Evolutionary conservation across 2,329 filamentous ascomycete species (phyloP), one percentile per base, ranked within the genome.

Genomic region (Epichloe coenophiala): DNA sequence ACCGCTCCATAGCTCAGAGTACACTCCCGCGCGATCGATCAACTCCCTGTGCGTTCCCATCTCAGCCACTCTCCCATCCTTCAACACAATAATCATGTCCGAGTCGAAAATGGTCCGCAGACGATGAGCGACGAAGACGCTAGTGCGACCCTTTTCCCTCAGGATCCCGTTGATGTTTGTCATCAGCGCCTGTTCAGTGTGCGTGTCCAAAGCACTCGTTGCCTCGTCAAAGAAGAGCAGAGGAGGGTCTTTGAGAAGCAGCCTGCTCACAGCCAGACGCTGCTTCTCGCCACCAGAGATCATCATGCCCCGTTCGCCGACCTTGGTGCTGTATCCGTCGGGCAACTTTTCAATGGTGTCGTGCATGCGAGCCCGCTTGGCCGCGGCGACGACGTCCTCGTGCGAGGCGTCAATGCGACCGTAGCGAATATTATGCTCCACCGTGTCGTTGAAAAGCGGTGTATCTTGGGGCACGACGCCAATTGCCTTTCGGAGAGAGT

Each of bases 401-500:
- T 77, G 72, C 0, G 82, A 76, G 0, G 91, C 90, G 45, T 81
- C 79, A 55, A 97, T 78, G 57, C 86, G 80, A 47, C 93, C 93
- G 65, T 98, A 98, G 55, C 82, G 84, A 60, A 98, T 95, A 64
- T 98, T 98, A 66, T 96, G 88, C 63, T 86, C 85, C 52, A 98
- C 91, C 0, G 89, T 93, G 62, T 95, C 89, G 65, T 98, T 98
- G 74, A 98, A 98, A 1, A 98, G 75, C 0, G 93, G 90, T 0
- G 93, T 97, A 59, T 98, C 93, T 65, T 98, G 94, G 0, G 93
- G 93, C 1, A 98, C 93, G 15, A 98, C 91, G 21, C 93, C 93
- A 56, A 98, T 97, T 2, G 86, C 78, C 56, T 80, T 80, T 6
- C 93, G 82, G 31, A 98, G 72, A 37, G 86, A 94, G 49, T 94